Base-by-base conservation (phyloP, 1,139 yeast genomes). In the Pichia sp. region DNA sequence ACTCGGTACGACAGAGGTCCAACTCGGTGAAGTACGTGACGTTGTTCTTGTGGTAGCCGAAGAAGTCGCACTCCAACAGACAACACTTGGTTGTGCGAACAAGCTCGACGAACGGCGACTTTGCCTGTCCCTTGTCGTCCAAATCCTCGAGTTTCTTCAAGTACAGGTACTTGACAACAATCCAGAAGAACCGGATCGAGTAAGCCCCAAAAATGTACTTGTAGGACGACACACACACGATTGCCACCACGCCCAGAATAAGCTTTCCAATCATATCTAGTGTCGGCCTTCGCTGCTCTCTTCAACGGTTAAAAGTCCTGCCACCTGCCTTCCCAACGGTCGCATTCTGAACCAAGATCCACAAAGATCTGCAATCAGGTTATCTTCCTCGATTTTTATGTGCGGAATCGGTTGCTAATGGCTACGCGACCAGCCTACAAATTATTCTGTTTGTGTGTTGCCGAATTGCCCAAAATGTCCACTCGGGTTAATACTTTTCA, bases 1-100 rank as follows among this genome's bases (percentile, higher is more conserved):
- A 70, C 59, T 84, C 81, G 15, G 89, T 76, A 65, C 97, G 80
- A 2, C 90, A 85, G 59, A 89, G 76, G 66, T 92, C 97, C 65
- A 90, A 73, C 64, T 92, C 98, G n/a, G 77, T 72, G 64, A 87
- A 87, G 70, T 90, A 92, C 1, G 97, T 87, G 19, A 92, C 82
- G 68, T 92, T 92, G 57, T 87, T 83, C 72, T 92, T 92, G 73
- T 92, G 98, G 54, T 90, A 65, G 2, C 67, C 67, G 66, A 89
- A 89, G 75, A 87, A 79, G 70, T 92, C 98, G 64, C 89, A 81
- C 67, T 92, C 97, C 64, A 87, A 72, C 8, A 88, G 82, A 1
- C 93, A 84, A 38, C 87, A 89, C 59, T 82, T 83, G 0, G 90
- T 78, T 15, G 69, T 61, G 63, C 78, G 75, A 6, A 70, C 66